Evolutionary conservation across 169 alveolate genomes (phyloP), one percentile per base, ranked within the genome.

Genomic region (Plasmodium yoelii): DNA sequence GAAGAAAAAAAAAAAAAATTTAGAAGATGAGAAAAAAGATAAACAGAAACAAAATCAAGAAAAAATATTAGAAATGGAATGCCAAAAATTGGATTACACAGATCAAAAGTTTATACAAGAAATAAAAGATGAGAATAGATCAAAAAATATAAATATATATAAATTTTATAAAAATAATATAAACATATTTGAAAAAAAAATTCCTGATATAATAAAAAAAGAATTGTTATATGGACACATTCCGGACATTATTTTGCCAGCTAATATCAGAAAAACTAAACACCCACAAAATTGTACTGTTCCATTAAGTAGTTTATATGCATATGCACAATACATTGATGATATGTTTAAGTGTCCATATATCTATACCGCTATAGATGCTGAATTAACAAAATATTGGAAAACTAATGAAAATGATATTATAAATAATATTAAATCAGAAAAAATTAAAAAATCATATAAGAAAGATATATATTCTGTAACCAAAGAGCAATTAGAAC

Each of bases 201-300:
- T 82, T 15, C 84, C 90, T 0, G 90, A 82, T 55, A n/a, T 82
- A 6, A 68, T 67, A 67, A 82, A 82, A 47, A 82, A 68, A 67
- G 90, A 82, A 61, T 49, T 82, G 26, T 28, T 82, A 19, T 55
- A 26, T 82, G 90, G 90, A 8, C 64, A 65, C 12, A 82, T 82
- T 67, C 90, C 90, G 13, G 90, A 82, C 57, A 82, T 82, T 59
- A 82, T 82, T 55, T 68, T 82, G 7, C 90, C 90, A 39, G 72
- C 64, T 47, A 82, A 65, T 51, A 39, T 53, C n/a, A 60, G 90
- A 70, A 82, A 82, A 51, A 69, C 60, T 18, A 82, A 82, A 53
- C 90, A 82, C 12, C 90, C 90, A 3, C 53, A 82, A 67, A 68
- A 69, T 61, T 82, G 90, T 49, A n/a, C 59, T 7, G 73, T 82